Evolutionary conservation across 23 red algal species (phyloP), one percentile per base, ranked within the genome.

Genomic region (Gracilaria vermiculophylla): DNA sequence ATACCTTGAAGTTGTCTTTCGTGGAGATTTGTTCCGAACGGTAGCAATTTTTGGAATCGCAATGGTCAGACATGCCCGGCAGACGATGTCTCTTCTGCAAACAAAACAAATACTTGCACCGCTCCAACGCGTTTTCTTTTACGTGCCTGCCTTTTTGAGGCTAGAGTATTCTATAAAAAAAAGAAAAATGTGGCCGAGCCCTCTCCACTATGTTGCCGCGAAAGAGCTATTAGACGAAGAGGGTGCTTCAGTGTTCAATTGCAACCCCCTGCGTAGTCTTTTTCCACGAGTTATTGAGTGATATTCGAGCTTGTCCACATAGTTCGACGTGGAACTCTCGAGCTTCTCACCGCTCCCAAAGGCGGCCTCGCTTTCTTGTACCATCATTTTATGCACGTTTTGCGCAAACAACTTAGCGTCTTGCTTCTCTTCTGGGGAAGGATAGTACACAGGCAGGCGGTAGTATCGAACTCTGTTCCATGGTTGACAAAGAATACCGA

Each of bases 391-490:
- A 74, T 85, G 72, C 33, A 95, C 93, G 64, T 99, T 99, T 16
- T 94, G 55, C 4, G 93, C 94, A 61, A 91, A 99, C 52, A 99
- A 76, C 54, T 21, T 24, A 21, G 97, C 71, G 42, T 99, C 83
- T 14, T 78, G 75, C 41, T 87, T 91, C 80, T 99, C 97, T 77
- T 70, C 90, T 69, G 60, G 93, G 50, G 60, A 90, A 3, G 97
- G 97, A 54, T 88, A 78, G 76, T 98, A 98, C 10, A 94, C 58
- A 37, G 95, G 95, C 56, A 98, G 69, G 39, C 82, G 78, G 40
- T 83, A 77, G 24, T 92, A 90, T 20, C 58, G 62, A 1, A 94
- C 89, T 32, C 74, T 72, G 76, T 98, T 94, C 53, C 35, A 41
- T 31, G 73, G 66, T 32, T 94, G 95, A 25, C 69, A 71, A 9